Base-by-base conservation (phyloP, 139 green algal species). In the Tetraselmis chui region DNA sequence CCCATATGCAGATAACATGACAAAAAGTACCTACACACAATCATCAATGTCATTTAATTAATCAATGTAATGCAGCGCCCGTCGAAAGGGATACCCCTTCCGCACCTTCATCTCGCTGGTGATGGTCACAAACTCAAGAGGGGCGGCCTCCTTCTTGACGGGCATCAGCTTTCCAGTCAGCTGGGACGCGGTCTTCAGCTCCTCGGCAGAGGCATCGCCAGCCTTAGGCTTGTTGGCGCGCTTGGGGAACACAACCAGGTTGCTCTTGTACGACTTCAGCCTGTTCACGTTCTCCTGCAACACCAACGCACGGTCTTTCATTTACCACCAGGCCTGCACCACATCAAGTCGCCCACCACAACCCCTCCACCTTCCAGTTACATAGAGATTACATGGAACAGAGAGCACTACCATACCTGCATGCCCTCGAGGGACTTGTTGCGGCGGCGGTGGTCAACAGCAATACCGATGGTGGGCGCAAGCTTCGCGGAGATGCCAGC, bases 371-470 rank as follows among this genome's bases (percentile, higher is more conserved):
- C n/a, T 30, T 5, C 2, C 32, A 23, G 2, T 81, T 29, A 24
- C 26, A 18, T 81, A 23, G 23, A 76, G n/a, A 83, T 78, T 27
- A 77, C 24, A 79, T 28, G 26, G 23, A 30, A 32, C 27, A 79
- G 26, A 31, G 23, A 29, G 76, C 22, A 79, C n/a, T 30, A 22
- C 25, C 24, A 79, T 79, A 95, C 91, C 92, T 97, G 92, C 79
- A 99, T 91, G 80, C 88, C 87, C 91, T 99, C 97, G 84, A 98
- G 86, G 59, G 91, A 97, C 59, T 91, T 86, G 91, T 99, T 99
- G 59, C 86, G 89, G 85, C 97, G 92, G 84, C 97, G 93, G 89
- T 98, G 93, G 89, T 99, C 97, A 58, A 99, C 97, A 28, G 95
- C 85, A 80, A 99, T 98, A 82, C 97, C 97, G 75, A 99, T 97